Evolutionary conservation across 495 filamentous ascomycete genomes (phyloP).

Genomic region (Penicillium alfredii): DNA sequence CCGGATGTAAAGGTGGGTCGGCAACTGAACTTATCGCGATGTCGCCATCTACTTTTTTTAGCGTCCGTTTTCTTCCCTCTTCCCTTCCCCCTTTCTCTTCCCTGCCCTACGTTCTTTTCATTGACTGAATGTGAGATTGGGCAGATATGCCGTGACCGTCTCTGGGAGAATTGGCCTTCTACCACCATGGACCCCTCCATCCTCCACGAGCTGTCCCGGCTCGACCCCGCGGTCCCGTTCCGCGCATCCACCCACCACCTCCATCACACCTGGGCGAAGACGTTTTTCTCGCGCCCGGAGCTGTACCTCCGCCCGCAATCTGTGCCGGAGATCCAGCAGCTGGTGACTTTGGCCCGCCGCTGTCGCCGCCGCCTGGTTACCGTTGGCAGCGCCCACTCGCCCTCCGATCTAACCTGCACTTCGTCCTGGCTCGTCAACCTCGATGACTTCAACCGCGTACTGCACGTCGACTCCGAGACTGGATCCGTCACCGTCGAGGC

Average conservation of each 20-base stretch:
- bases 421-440: conserved; percentile 93
- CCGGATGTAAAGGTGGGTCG: conserved; percentile 7
- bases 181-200: conserved; percentile 43
- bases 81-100: conserved; percentile 2
- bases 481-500: conserved; percentile 70
- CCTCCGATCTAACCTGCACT: conserved; percentile 87
- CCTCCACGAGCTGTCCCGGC: conserved; percentile 46
- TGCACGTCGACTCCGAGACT: conserved; percentile 58
- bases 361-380: conserved; percentile 74
- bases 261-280: conserved; percentile 96
- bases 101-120: conserved; percentile 2
- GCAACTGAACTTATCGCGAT: conserved; percentile 9
- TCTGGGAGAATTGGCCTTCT: neutral
- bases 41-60: conserved; percentile 18
- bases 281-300: conserved; percentile 80
- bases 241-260: conserved; percentile 61
- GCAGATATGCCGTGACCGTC: conserved; percentile 12
- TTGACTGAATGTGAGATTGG: conserved; percentile 13
- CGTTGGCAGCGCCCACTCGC: conserved; percentile 84
- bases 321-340: conserved; percentile 73
- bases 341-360: conserved; percentile 71
- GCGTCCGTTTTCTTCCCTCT: conserved; percentile 1
- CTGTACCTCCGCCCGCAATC: conserved; percentile 80
- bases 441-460: conserved; percentile 68
- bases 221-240: conserved; percentile 64